Evolutionary conservation across 1,284 basidiomycete species (phyloP).

Genomic region (Xerocomus cyaneibrunnescens): DNA sequence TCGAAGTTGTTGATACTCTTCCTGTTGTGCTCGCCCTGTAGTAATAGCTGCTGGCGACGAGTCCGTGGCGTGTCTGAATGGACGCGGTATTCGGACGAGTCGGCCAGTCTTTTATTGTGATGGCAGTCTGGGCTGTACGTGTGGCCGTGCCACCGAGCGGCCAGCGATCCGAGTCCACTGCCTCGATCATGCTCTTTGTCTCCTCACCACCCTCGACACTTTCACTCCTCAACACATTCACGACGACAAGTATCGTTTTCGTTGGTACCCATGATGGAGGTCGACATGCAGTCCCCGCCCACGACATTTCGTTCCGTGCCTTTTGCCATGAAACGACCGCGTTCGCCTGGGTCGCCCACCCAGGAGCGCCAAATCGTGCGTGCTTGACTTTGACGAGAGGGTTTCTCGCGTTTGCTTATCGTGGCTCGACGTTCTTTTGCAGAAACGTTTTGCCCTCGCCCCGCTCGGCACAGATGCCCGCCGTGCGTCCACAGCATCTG

Average conservation of each 20-base stretch:
- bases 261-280: conserved; percentile 40
- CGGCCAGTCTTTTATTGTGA: background rate
- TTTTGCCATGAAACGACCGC: conserved; percentile 49
- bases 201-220: background rate
- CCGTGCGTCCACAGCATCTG: conserved; percentile 17
- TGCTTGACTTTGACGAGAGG: background rate
- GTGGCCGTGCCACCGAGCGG: conserved; percentile 14
- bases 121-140: conserved; percentile 6
- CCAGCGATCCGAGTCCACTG: background rate
- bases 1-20: too few species aligned
- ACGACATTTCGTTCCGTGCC: conserved; percentile 34
- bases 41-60: too few species aligned
- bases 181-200: background rate
- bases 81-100: too few species aligned
- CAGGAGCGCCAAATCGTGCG: conserved; percentile 54
- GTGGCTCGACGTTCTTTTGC: background rate
- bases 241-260: background rate
- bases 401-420: background rate
- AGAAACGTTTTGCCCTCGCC: conserved; percentile 59
- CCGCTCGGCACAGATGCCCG: conserved; percentile 29
- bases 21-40: too few species aligned
- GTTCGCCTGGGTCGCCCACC: conserved; percentile 52
- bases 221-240: background rate
- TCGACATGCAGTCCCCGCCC: conserved; percentile 49
- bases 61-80: too few species aligned